Percentiles rank a stretch among this genome's conserved stretches.
phyloP scores from a whole-genome alignment of 352 stramenopile genomes.

The Pythium plurisporium region DNA sequence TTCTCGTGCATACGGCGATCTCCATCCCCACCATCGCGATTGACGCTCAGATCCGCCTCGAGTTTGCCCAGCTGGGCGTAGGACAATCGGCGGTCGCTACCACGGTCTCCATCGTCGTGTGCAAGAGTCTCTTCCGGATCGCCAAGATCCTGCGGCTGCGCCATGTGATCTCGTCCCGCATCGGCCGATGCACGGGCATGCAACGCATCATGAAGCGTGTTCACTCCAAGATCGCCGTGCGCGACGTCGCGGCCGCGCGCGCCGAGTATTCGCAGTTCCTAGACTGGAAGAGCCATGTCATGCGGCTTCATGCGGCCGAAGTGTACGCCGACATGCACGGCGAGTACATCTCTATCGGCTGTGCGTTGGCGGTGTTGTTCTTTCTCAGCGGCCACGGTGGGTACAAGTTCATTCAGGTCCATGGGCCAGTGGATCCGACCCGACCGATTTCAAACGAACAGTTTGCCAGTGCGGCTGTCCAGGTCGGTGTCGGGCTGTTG shows the following conservation, averaged over 20 bases:
- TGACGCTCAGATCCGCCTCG: constrained; percentile 28
- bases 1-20: constrained; percentile 22
- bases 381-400: constrained; percentile 23
- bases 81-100: constrained; percentile 8
- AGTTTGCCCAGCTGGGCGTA: constrained; percentile 24
- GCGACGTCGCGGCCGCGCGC: constrained; percentile 19
- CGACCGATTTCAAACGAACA: neutral
- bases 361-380: constrained; percentile 23
- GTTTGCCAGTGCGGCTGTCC: constrained; percentile 10
- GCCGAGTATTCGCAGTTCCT: constrained; percentile 34
- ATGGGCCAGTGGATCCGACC: neutral
- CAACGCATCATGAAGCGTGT: constrained; percentile 28
- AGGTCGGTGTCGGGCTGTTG: neutral
- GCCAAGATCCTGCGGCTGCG: constrained; percentile 32
- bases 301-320: constrained; percentile 33
- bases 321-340: constrained; percentile 48
- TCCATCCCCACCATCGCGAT: constrained; percentile 27
- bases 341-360: constrained; percentile 44
- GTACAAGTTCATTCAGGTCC: constrained; percentile 14
- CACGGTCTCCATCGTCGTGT: constrained; percentile 22
- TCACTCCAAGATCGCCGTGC: constrained; percentile 26
- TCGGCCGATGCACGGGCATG: constrained; percentile 25
- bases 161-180: constrained; percentile 16
- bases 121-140: constrained; percentile 33
- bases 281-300: constrained; percentile 33